Evolutionary conservation across 2,329 filamentous ascomycete species (phyloP).

Genomic region (Aspergillus unguis): DNA sequence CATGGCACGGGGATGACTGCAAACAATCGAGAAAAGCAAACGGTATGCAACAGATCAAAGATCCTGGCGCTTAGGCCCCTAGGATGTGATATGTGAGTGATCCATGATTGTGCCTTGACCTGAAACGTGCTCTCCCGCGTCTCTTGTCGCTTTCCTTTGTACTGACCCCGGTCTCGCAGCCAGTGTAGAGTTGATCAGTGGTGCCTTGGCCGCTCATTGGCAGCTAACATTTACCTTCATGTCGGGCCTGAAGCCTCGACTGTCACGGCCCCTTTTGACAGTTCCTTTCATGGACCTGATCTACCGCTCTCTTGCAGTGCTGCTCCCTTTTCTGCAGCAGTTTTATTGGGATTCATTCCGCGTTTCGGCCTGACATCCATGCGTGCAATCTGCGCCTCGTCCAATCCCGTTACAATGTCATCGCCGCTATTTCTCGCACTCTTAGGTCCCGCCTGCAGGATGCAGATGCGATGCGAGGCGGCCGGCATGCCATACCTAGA

Average conservation of each 20-base stretch:
- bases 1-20: not conserved
- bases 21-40: not conserved
- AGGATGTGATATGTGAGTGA: not conserved
- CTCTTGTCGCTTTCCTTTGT: not conserved
- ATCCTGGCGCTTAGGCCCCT: not conserved
- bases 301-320: not conserved
- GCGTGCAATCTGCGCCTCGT: not conserved
- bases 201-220: not conserved
- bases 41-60: not conserved
- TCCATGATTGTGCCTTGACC: not conserved
- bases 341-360: too few relatives aligned
- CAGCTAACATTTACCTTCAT: not conserved
- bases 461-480: too few relatives aligned
- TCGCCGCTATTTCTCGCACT: not conserved
- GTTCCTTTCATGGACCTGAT: not conserved
- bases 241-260: not conserved
- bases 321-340: not conserved
- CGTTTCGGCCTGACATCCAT: not conserved
- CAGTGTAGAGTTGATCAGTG: not conserved
- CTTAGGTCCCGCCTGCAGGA: too few relatives aligned
- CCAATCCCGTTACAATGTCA: conserved; percentile 1
- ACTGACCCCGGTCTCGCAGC: not conserved
- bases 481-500: too few relatives aligned
- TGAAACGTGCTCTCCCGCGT: conserved; percentile 1
- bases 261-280: not conserved